These are phyloP conservation scores for Hanseniaspora hatyaiensis DNA, from an alignment of 805 yeast genomes.

Conservation along the genomic window DNA sequence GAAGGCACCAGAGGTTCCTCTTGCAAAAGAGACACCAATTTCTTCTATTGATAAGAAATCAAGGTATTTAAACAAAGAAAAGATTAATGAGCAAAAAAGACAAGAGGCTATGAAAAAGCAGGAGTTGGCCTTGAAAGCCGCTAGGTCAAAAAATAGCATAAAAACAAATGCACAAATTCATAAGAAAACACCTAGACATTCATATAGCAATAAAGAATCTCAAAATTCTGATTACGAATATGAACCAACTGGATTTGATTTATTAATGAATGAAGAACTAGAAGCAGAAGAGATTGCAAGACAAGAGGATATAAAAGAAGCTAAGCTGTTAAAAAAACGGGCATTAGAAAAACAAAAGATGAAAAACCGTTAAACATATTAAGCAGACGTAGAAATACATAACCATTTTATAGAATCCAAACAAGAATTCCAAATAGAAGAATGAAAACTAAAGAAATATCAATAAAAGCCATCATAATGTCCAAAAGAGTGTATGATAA, in stretches of 20 bases:
- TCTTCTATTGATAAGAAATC: background rate
- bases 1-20: too few species aligned
- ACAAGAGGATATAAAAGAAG: slow-evolving; percentile 65
- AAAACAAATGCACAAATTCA: too few species aligned
- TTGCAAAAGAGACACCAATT: background rate
- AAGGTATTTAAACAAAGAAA: slow-evolving; percentile 13
- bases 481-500: background rate
- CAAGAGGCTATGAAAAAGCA: background rate
- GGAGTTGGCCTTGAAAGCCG: background rate
- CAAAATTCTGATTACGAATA: slow-evolving; percentile 54
- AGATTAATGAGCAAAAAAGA: background rate
- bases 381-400: background rate
- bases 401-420: background rate
- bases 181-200: too few species aligned
- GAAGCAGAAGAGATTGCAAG: slow-evolving; percentile 53
- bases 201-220: background rate
- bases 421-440: slow-evolving; percentile 4
- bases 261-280: slow-evolving; percentile 66
- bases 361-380: background rate
- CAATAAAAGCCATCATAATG: background rate
- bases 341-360: slow-evolving; percentile 33
- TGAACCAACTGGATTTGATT: slow-evolving; percentile 92
- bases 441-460: slow-evolving; percentile 4
- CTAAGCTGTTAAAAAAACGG: slow-evolving; percentile 42
- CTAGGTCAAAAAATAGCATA: background rate